Percentiles rank a stretch among this genome's conserved stretches.
phyloP scores from a whole-genome alignment of 768 basidiomycete species.

The Lyophyllum atratum region DNA sequence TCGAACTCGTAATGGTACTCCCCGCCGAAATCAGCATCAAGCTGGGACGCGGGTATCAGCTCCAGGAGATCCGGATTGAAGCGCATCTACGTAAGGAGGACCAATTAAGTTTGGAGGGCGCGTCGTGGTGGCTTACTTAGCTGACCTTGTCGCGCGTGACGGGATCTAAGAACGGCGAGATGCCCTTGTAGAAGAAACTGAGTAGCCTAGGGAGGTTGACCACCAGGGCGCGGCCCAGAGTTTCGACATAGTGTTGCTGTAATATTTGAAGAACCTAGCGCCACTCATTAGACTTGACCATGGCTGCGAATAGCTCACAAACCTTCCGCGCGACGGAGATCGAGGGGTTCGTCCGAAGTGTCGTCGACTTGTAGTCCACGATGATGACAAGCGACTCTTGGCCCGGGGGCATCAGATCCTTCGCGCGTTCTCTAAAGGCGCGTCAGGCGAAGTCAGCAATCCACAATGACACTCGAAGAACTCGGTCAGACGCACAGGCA shows the following conservation, averaged over 20 bases:
- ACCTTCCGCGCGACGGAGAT: constrained; percentile 78
- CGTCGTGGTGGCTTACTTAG: background rate
- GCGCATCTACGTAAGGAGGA: constrained; percentile 57
- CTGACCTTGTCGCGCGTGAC: constrained; percentile 84
- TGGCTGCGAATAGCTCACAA: background rate
- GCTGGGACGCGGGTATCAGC: constrained; percentile 71
- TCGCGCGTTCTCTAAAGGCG: constrained; percentile 73
- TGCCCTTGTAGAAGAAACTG: constrained; percentile 80
- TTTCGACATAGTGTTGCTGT: constrained; percentile 89
- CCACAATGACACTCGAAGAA: background rate
- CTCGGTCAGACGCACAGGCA: constrained; percentile 58
- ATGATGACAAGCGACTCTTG: constrained; percentile 84
- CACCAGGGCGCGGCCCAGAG: constrained; percentile 81
- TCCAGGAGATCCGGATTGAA: constrained; percentile 85
- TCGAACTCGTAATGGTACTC: constrained; percentile 75
- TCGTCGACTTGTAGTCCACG: constrained; percentile 84
- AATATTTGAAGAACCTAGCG: constrained; percentile 72
- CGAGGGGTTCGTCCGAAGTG: constrained; percentile 81
- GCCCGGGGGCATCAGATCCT: constrained; percentile 84
- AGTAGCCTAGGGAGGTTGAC: constrained; percentile 78
- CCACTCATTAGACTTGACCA: background rate
- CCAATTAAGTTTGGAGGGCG: background rate
- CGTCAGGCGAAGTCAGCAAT: background rate
- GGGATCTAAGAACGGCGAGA: constrained; percentile 85
- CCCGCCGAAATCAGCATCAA: constrained; percentile 85